Percentiles rank a stretch among this genome's conserved stretches.
These are phyloP conservation scores for Spergularia bocconei DNA, from an alignment of 148 eudicot species.

Conservation along the genomic window DNA sequence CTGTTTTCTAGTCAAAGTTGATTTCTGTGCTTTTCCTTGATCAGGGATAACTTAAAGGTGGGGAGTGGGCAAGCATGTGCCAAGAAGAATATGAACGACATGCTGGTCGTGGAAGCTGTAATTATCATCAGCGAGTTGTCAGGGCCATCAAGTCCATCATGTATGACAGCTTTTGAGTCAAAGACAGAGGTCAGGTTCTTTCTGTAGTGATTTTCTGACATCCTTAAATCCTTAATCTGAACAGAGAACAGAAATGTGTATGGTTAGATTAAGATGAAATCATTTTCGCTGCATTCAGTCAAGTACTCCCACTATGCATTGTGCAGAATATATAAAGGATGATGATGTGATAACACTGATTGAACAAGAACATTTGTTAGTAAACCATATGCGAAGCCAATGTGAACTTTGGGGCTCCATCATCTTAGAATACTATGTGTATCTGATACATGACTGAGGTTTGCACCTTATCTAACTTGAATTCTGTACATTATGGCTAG, in stretches of 20 bases:
- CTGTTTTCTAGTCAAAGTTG: not conserved
- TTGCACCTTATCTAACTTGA: constrained; percentile 7
- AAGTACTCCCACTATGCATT: not conserved
- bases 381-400: not conserved
- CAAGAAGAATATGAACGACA: constrained; percentile 36
- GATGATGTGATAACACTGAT: not conserved
- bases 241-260: not conserved
- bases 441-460: not conserved
- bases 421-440: not conserved
- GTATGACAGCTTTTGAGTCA: constrained; percentile 45
- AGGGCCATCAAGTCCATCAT: constrained; percentile 40
- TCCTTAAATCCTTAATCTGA: not conserved
- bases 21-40: constrained; percentile 6
- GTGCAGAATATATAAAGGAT: not conserved
- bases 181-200: constrained; percentile 67
- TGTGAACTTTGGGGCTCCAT: not conserved
- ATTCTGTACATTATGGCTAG: constrained; percentile 31
- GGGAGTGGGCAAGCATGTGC: constrained; percentile 61
- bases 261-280: not conserved
- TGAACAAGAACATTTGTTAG: not conserved
- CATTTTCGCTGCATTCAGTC: not conserved
- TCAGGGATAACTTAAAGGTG: constrained; percentile 58
- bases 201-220: not conserved
- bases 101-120: constrained; percentile 59
- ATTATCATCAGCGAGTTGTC: constrained; percentile 55